Conservation (phyloP, 331 rosid species). For the Malus hybrid region DNA sequence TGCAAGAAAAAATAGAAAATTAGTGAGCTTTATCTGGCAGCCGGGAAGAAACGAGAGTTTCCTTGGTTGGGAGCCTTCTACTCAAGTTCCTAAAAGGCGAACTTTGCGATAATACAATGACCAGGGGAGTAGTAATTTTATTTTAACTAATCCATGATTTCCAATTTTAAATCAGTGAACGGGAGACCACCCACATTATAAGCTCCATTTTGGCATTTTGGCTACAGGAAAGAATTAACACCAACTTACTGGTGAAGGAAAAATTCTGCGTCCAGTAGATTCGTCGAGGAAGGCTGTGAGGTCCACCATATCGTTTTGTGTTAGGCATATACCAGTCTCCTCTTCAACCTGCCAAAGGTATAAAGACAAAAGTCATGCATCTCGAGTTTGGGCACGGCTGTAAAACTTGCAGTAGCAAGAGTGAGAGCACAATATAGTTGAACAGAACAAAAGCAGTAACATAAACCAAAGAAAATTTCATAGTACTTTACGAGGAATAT, state of each 20-base stretch:
- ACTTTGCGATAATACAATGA: too few species aligned
- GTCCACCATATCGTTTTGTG: conserved; percentile 65
- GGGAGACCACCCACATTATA: background rate
- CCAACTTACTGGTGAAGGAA: conserved; percentile 65
- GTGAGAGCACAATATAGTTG: background rate
- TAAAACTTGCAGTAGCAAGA: background rate
- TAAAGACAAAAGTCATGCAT: conserved; percentile 2
- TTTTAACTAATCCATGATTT: too few species aligned
- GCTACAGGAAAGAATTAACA: background rate
- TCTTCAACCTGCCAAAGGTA: conserved; percentile 64
- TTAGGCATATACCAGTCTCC: conserved; percentile 72
- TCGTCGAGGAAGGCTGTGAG: conserved; percentile 77
- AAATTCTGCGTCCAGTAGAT: conserved; percentile 63
- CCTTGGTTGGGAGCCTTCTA: too few species aligned
- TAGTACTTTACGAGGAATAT: background rate
- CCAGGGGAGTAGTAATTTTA: background rate
- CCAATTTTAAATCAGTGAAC: too few species aligned
- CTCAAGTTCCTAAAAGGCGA: too few species aligned
- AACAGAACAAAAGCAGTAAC: background rate
- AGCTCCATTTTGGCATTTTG: background rate
- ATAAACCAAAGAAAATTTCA: background rate
- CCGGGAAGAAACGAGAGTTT: background rate
- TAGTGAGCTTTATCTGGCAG: background rate
- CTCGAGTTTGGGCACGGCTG: background rate
- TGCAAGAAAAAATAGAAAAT: background rate